Base-by-base conservation (phyloP, 192 early-diverging fungal genomes). In the Kickxella alabastrina region DNA sequence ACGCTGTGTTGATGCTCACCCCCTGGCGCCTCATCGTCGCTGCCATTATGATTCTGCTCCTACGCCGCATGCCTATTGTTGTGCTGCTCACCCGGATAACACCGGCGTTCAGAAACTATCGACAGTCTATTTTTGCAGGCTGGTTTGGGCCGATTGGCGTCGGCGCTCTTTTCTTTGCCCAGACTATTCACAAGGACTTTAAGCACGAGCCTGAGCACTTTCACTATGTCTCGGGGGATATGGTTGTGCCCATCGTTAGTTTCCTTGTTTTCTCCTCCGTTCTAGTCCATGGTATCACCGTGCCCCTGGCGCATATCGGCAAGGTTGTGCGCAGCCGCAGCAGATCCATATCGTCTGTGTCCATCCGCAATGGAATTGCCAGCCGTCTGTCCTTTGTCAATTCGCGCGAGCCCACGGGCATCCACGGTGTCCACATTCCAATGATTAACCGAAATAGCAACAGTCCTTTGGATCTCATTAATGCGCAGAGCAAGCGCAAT, bases 91-190 rank as follows among this genome's bases (percentile, higher is more conserved):
- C 87, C 14, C 72, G 70, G 3, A 50, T 85, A 1, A 85, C 87
- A 3, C 87, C 91, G 9, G 85, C 85, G 10, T 62, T 91, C 44
- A 78, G 78, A 12, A 89, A 79, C 18, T 83, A 80, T 52, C 82
- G 82, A 21, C 87, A 93, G 56, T 86, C 87, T 1, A 65, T 86
- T 1, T 92, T 92, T 63, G 84, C 83, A 12, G 91, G 92, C 15
- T 97, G 89, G 89, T 97, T 97, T 62, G 93, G 92, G 1, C 92
- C 92, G 9, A 91, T 97, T 46, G 90, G 87, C 22, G 86, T 83
- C 27, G 75, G 81, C 44, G 82, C 83, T 13, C 49, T 85, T 10
- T 88, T 76, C 50, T 88, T 84, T 64, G 66, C 77, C 31, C 58
- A 79, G 29, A 63, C 63, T 42, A 66, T 74, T 19, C 42, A 76